Percentiles rank a stretch among this genome's conserved stretches.
Conservation (phyloP, 2,329 filamentous ascomycete genomes). For the Pseudonectria foliicola region DNA sequence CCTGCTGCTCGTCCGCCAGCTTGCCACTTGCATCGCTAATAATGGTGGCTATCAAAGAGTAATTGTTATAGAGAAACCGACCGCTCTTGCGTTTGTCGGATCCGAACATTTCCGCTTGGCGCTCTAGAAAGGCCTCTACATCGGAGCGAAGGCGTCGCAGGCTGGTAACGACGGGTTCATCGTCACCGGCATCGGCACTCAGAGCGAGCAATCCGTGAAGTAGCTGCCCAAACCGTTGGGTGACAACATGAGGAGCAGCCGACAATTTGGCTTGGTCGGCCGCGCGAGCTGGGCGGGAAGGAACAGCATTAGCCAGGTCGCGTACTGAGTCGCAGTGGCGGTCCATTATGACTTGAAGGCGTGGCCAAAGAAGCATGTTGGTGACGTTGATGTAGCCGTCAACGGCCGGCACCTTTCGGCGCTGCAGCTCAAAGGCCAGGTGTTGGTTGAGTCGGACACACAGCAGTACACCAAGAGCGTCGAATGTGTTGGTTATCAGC, state of each 20-base stretch:
- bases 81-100: conserved; percentile 73
- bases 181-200: conserved; percentile 85
- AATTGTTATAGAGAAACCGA: conserved; percentile 92
- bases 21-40: conserved; percentile 72
- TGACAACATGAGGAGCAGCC: conserved; percentile 82
- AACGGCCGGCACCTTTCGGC: conserved; percentile 79
- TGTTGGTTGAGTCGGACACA: conserved; percentile 91
- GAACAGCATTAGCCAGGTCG: conserved; percentile 48
- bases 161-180: conserved; percentile 83
- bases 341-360: conserved; percentile 91
- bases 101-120: conserved; percentile 66
- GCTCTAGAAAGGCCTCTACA: conserved; percentile 74
- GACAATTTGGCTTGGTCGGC: conserved; percentile 55
- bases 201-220: conserved; percentile 76
- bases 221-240: conserved; percentile 92
- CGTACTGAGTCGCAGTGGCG: conserved; percentile 83
- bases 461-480: conserved; percentile 81
- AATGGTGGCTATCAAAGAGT: conserved; percentile 88
- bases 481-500: conserved; percentile 69
- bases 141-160: conserved; percentile 70
- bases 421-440: conserved; percentile 87
- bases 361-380: conserved; percentile 93
- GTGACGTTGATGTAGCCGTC: conserved; percentile 92
- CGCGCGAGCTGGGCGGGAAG: conserved; percentile 34
- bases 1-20: conserved; percentile 65